phyloP scores from a whole-genome alignment of 805 yeast species.

The Monosporozyma unispora region DNA sequence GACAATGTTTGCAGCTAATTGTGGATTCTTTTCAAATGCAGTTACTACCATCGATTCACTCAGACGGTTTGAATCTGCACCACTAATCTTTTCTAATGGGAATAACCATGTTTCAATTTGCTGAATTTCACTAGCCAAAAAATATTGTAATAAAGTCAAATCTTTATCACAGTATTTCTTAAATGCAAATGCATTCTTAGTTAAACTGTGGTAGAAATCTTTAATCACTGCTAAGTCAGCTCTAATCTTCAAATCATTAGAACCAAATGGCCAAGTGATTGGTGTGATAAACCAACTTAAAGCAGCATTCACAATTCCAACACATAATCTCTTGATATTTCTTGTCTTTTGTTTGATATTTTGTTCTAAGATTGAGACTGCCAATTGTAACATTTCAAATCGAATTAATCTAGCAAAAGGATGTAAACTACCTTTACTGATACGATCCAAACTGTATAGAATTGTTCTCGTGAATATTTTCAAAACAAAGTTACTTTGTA shows the following conservation, averaged over 20 bases:
- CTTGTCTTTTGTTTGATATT: constrained; percentile 44
- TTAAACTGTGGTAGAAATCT: constrained; percentile 35
- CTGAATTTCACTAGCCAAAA: constrained; percentile 68
- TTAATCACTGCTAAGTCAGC: constrained; percentile 56
- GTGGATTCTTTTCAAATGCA: constrained; percentile 63
- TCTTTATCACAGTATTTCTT: constrained; percentile 36
- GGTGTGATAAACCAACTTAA: constrained; percentile 69
- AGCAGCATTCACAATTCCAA: constrained; percentile 50
- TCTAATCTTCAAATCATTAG: constrained; percentile 60
- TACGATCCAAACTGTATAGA: constrained; percentile 43
- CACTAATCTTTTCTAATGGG: constrained; percentile 25
- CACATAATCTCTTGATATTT: constrained; percentile 35
- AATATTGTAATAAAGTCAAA: constrained; percentile 46
- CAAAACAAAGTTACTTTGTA: constrained; percentile 60
- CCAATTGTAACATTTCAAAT: constrained; percentile 62
- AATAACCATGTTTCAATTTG: constrained; percentile 71
- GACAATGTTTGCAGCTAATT: constrained; percentile 61
- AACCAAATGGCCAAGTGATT: constrained; percentile 73
- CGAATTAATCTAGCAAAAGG: constrained; percentile 72
- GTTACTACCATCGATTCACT: constrained; percentile 33
- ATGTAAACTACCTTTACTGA: constrained; percentile 61
- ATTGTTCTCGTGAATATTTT: constrained; percentile 58
- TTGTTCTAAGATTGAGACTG: constrained; percentile 52
- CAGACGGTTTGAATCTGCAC: constrained; percentile 31
- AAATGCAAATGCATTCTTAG: constrained; percentile 13